phyloP scores from a whole-genome alignment of 176 grass and related monocot genomes.

The Bothriochloa decipiens region DNA sequence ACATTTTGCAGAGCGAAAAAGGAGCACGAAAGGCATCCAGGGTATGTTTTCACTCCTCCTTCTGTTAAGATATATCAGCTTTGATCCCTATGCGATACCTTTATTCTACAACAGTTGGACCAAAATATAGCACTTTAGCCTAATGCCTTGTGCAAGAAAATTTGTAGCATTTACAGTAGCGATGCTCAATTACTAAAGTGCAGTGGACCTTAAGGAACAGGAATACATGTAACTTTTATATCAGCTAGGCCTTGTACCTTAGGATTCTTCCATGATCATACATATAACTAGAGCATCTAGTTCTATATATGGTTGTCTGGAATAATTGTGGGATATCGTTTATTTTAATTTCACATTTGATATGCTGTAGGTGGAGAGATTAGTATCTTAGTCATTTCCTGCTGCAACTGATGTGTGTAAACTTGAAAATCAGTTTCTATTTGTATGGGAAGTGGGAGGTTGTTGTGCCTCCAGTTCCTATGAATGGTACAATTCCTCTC shows the following conservation, averaged over 20 bases:
- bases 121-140: neutral
- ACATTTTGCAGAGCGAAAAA: conserved; percentile 56
- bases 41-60: conserved; percentile 52
- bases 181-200: neutral
- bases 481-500: neutral
- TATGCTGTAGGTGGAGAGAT: neutral
- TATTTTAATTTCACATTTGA: neutral
- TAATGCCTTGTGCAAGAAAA: conserved; percentile 11
- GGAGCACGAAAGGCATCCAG: conserved; percentile 68
- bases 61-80: conserved; percentile 18
- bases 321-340: neutral
- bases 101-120: neutral
- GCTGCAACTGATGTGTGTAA: neutral
- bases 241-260: neutral
- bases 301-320: neutral
- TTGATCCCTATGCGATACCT: neutral
- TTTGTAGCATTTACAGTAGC: neutral
- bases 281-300: neutral
- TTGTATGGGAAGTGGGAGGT: neutral
- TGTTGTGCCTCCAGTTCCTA: neutral
- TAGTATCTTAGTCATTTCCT: neutral
- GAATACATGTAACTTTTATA: neutral
- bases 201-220: neutral
- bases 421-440: neutral
- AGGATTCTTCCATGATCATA: neutral